Evolutionary conservation across 441 rosid genomes (phyloP).

Genomic region (Gossypium lobatum): DNA sequence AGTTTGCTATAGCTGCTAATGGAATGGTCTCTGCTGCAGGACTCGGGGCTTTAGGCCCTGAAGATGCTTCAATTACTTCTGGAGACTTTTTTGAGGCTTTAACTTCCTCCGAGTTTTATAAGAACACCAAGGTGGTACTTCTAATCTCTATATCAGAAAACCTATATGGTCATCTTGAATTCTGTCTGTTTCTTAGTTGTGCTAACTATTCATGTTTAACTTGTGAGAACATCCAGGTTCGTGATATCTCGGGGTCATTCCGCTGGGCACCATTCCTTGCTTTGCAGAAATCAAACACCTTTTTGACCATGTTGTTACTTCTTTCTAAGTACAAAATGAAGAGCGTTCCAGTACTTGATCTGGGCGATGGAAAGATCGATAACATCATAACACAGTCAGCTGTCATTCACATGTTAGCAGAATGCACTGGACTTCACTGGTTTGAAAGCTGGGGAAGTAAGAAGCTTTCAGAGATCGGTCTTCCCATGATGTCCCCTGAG

Average conservation of each 20-base stretch:
- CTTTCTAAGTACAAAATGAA: slow-evolving; percentile 98
- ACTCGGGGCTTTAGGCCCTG: slow-evolving; percentile 49
- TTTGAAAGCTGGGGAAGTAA: slow-evolving; percentile 92
- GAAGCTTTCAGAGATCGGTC: slow-evolving; percentile 80
- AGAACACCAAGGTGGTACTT: slow-evolving; percentile 61
- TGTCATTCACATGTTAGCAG: slow-evolving; percentile 93
- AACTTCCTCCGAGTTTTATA: slow-evolving; percentile 82
- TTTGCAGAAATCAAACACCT: slow-evolving; percentile 79
- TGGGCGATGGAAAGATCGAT: slow-evolving; percentile 69
- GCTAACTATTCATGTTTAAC: not conserved
- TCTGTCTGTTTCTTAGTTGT: not conserved
- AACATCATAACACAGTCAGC: slow-evolving; percentile 88
- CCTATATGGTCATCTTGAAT: not conserved
- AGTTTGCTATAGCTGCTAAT: slow-evolving; percentile 46
- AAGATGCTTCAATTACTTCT: slow-evolving; percentile 70
- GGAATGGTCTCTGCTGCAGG: slow-evolving; percentile 45
- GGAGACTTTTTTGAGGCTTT: slow-evolving; percentile 87
- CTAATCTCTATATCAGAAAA: slow-evolving; percentile 1
- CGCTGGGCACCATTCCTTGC: slow-evolving; percentile 99
- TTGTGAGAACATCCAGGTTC: slow-evolving; percentile 49
- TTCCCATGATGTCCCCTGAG: slow-evolving; percentile 54
- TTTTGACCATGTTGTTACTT: slow-evolving; percentile 86
- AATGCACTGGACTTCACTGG: slow-evolving; percentile 91
- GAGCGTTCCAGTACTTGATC: slow-evolving; percentile 86
- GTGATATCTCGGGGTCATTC: slow-evolving; percentile 88